Base-by-base conservation (phyloP, 1,284 basidiomycete species). In the Apiotrichum porosum region DNA sequence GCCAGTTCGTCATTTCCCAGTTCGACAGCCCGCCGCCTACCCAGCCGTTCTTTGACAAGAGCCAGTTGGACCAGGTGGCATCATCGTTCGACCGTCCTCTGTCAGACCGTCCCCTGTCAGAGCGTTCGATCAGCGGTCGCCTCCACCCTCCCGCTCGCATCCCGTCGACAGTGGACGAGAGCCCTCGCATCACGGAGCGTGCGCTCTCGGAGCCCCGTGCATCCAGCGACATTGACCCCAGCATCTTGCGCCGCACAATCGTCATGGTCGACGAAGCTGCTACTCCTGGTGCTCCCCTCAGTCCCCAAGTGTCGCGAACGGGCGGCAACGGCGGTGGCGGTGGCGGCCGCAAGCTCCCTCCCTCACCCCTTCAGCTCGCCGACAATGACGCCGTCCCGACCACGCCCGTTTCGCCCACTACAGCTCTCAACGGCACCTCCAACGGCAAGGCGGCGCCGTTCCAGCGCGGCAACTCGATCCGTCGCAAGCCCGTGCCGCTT, bases 181-280 rank as follows among this genome's bases (percentile, higher is more conserved):
- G 26, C 26, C 26, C 26, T 6, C 8, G 8, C 8, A 6, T 28
- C 8, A 28, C 26, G 8, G 26, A 28, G 12, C 26, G 26, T 12
- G 26, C 26, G 26, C 12, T 28, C 8, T 28, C 26, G 6, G 26
- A n/a, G n/a, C n/a, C 26, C 37, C 13, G 17, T 6, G 39, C 44
- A 10, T 34, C 23, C 22, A 34, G 31, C 37, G 44, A 51, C 44
- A 18, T 42, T 36, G 38, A 30, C 40, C 37, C 17, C 31, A 28
- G n/a, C 15, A 45, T 68, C 3, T 56, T 71, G 8, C 54, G 66
- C 10, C 56, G 62, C 30, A 71, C 66, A 3, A 47, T 68, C 32
- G 53, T 69, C 19, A 42, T 68, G 17, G n/a, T 42, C 41, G 15
- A 31, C 31, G 14, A 17, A 10, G 10, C n/a, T n/a, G n/a, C n/a